Evolutionary conservation across 345 rosid species (phyloP).

Genomic region (Microthlaspi erraticum): DNA sequence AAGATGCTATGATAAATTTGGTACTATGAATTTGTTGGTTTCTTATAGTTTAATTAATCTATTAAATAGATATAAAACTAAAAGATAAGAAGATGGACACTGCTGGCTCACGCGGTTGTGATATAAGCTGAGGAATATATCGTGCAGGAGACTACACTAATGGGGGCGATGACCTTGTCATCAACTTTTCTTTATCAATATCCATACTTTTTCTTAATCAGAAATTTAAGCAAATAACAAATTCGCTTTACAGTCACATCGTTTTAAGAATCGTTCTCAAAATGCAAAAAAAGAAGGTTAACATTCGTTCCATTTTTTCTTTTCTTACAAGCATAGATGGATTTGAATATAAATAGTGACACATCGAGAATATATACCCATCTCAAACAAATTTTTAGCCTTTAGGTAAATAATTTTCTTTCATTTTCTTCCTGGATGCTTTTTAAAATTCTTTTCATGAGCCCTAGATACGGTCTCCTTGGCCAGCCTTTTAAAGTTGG

Average conservation of each 20-base stretch:
- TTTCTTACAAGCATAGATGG: too few species aligned
- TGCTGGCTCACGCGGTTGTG: slow-evolving; percentile 36
- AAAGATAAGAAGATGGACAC: slow-evolving; percentile 4
- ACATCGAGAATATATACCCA: too few species aligned
- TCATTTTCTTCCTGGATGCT: too few species aligned
- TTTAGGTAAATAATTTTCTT: too few species aligned
- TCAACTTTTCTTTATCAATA: not conserved
- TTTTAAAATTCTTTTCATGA: too few species aligned
- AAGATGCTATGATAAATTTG: not conserved
- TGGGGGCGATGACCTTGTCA: not conserved
- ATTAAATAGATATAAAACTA: not conserved
- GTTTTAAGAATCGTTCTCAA: too few species aligned
- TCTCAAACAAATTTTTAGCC: too few species aligned
- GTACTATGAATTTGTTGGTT: slow-evolving; percentile 8
- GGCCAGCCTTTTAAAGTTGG: too few species aligned
- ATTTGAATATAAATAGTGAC: too few species aligned
- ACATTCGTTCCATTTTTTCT: too few species aligned
- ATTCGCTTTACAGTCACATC: not conserved
- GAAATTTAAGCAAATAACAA: not conserved
- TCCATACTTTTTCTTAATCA: not conserved
- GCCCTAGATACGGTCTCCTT: too few species aligned
- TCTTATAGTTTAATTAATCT: not conserved
- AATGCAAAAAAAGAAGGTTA: too few species aligned
- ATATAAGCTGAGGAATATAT: not conserved
- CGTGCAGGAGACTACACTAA: slow-evolving; percentile 31